Evolutionary conservation across 768 basidiomycete genomes (phyloP).

Genomic region (Boletus subcaerulescens): DNA sequence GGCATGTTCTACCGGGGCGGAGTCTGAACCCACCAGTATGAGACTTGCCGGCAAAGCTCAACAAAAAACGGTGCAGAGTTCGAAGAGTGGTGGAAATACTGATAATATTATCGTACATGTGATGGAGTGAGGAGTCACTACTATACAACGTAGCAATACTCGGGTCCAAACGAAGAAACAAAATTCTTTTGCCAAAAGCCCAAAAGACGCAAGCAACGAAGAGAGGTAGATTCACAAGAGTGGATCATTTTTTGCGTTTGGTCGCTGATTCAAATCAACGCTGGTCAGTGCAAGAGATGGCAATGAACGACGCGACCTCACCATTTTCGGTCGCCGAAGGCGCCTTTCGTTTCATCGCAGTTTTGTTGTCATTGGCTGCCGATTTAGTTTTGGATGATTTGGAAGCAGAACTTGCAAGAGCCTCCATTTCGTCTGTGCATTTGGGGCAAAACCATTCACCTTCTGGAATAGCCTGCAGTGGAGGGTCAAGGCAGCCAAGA

Average conservation of each 20-base stretch:
- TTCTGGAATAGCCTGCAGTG: constrained; percentile 71
- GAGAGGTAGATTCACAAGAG: background rate
- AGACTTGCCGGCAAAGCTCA: no score
- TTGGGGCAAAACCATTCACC: constrained; percentile 92
- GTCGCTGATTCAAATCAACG: constrained; percentile 22
- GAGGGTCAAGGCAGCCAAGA: constrained; percentile 75
- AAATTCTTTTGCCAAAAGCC: background rate
- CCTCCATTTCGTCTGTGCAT: constrained; percentile 60
- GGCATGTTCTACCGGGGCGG: no score
- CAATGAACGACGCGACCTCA: constrained; percentile 24
- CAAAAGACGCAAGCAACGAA: background rate
- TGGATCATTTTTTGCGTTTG: constrained; percentile 39
- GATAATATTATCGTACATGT: constrained; percentile 22
- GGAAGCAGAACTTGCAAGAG: constrained; percentile 28
- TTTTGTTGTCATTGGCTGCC: constrained; percentile 20
- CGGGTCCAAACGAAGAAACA: constrained; percentile 1
- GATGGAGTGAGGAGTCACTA: constrained; percentile 13
- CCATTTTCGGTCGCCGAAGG: constrained; percentile 36
- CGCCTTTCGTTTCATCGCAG: constrained; percentile 47
- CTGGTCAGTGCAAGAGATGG: background rate
- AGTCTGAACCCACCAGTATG: no score
- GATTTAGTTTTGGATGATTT: constrained; percentile 6
- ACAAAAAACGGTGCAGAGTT: no score
- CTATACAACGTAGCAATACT: constrained; percentile 6
- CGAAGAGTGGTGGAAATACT: constrained; percentile 12